Conservation (phyloP, 2,329 filamentous ascomycete species). For the Cladosporium sp. region DNA sequence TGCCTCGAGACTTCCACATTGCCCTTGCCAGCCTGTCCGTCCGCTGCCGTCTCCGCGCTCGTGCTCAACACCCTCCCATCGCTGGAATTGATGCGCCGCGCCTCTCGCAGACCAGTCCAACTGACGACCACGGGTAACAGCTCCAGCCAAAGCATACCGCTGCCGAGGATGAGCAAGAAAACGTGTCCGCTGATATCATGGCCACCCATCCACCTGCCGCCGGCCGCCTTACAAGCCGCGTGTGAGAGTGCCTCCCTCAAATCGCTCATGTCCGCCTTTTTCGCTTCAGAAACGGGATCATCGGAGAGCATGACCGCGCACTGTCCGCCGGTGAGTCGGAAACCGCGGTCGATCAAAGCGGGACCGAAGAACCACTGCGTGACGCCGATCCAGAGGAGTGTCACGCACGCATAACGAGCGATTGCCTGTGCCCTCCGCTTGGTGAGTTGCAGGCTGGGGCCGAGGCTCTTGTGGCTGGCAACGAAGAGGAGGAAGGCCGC, state of each 20-base stretch:
- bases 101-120: constrained; percentile 50
- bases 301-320: constrained; percentile 58
- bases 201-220: constrained; percentile 84
- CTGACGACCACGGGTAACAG: constrained; percentile 59
- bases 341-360: constrained; percentile 82
- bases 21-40: constrained; percentile 37
- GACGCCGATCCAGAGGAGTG: constrained; percentile 74
- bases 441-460: constrained; percentile 35
- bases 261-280: constrained; percentile 42
- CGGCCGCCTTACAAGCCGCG: constrained; percentile 75
- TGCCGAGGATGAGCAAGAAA: constrained; percentile 83
- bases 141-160: constrained; percentile 77
- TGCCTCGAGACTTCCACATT: constrained; percentile 35
- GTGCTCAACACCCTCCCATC: constrained; percentile 58
- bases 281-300: constrained; percentile 19
- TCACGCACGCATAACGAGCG: constrained; percentile 68
- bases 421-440: constrained; percentile 54
- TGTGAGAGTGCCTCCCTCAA: constrained; percentile 60
- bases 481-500: constrained; percentile 68
- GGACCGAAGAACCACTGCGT: constrained; percentile 98
- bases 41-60: constrained; percentile 37
- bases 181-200: constrained; percentile 97
- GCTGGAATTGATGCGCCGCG: constrained; percentile 60
- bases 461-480: constrained; percentile 60
- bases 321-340: constrained; percentile 79